Evolutionary conservation across 129 eudicot species (phyloP).

Genomic region (Escallonia herrerae): DNA sequence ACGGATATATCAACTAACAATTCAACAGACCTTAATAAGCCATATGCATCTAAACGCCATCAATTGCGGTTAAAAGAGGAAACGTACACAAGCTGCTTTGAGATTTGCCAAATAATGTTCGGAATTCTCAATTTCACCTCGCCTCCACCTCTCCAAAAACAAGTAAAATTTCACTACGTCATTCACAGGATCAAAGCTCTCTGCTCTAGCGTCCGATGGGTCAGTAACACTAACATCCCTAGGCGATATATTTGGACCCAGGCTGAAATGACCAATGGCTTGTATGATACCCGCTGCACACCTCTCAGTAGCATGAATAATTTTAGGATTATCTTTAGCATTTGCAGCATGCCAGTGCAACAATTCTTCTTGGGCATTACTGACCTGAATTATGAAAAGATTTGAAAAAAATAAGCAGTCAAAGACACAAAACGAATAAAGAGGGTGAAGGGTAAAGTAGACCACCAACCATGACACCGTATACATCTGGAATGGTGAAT

Average conservation of each 20-base stretch:
- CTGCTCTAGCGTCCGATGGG: constrained; percentile 48
- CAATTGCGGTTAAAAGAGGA: constrained; percentile 4
- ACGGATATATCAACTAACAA: background rate
- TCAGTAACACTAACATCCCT: constrained; percentile 60
- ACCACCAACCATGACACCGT: constrained; percentile 89
- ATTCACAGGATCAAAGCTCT: constrained; percentile 70
- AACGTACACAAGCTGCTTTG: constrained; percentile 61
- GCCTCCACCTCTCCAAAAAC: constrained; percentile 84
- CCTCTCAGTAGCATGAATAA: constrained; percentile 90
- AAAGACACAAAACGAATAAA: background rate
- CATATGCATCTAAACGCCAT: constrained; percentile 1
- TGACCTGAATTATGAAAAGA: constrained; percentile 45
- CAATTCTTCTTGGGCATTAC: constrained; percentile 97
- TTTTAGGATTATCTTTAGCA: constrained; percentile 79
- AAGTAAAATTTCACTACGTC: constrained; percentile 84
- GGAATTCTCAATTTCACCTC: constrained; percentile 60
- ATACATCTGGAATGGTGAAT: constrained; percentile 86
- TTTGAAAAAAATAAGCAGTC: background rate
- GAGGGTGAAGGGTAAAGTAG: constrained; percentile 5
- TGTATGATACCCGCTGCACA: constrained; percentile 95
- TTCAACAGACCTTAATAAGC: background rate
- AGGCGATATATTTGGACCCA: constrained; percentile 73
- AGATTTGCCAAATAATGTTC: constrained; percentile 50
- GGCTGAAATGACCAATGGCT: constrained; percentile 82
- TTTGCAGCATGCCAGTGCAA: constrained; percentile 87